Conservation (phyloP, 495 filamentous ascomycete species). For the Talaromyces thailandensis region DNA sequence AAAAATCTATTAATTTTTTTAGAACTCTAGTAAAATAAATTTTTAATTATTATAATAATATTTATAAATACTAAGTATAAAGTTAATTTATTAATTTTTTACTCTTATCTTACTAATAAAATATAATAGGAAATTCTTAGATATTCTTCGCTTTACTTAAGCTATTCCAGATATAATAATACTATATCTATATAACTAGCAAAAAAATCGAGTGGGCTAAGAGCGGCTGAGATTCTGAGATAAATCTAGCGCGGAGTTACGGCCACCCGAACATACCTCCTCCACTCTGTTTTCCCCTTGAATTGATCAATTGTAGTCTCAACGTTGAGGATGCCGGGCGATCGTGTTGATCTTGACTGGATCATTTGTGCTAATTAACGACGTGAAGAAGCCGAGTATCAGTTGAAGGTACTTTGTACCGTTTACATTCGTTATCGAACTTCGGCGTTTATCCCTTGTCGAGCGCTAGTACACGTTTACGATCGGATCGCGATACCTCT, state of each 20-base stretch:
- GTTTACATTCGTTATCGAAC: slow-evolving; percentile 48
- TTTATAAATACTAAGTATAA: too few relatives aligned
- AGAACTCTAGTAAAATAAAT: too few relatives aligned
- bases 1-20: too few relatives aligned
- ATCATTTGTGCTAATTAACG: background rate
- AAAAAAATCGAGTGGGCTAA: too few relatives aligned
- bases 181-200: too few relatives aligned
- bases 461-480: background rate
- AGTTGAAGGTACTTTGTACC: slow-evolving; percentile 43
- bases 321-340: background rate
- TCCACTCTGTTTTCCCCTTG: slow-evolving; percentile 3
- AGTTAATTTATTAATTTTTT: too few relatives aligned
- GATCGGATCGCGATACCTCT: slow-evolving; percentile 9
- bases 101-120: too few relatives aligned
- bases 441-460: slow-evolving; percentile 5
- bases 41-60: too few relatives aligned
- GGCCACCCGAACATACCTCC: background rate
- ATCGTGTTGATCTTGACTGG: background rate
- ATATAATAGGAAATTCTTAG: too few relatives aligned
- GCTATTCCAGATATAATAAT: too few relatives aligned
- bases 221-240: too few relatives aligned
- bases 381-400: background rate
- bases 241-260: background rate
- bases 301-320: background rate
- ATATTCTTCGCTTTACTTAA: too few relatives aligned